Evolutionary conservation across 441 rosid genomes (phyloP).

Genomic region (Bocquillonia castaneifolia): DNA sequence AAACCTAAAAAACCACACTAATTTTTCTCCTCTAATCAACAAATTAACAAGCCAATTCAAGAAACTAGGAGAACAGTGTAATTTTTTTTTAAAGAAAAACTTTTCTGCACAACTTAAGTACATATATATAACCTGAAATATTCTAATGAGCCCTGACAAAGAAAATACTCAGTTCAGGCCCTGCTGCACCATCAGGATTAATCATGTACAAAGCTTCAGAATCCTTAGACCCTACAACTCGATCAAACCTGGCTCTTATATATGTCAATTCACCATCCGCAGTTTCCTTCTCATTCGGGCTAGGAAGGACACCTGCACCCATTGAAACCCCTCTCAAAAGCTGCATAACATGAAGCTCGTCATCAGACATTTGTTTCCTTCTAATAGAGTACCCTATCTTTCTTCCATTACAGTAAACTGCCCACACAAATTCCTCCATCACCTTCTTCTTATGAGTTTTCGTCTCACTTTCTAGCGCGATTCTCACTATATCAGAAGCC

Average conservation of each 20-base stretch:
- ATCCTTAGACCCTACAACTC: conserved; percentile 80
- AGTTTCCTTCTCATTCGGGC: conserved; percentile 44
- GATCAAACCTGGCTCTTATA: conserved; percentile 80
- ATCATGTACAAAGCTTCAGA: conserved; percentile 88
- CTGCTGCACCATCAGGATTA: conserved; percentile 80
- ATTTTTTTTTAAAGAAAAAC: neutral
- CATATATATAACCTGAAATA: neutral
- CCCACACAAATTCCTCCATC: conserved; percentile 86
- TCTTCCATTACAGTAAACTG: conserved; percentile 77
- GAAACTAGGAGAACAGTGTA: neutral
- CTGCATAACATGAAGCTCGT: conserved; percentile 78
- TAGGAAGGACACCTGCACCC: conserved; percentile 92
- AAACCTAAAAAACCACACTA: conserved; percentile 5
- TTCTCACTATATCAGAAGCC: conserved; percentile 78
- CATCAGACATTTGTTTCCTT: conserved; percentile 77
- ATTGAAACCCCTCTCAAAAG: conserved; percentile 77
- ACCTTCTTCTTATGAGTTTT: conserved; percentile 66
- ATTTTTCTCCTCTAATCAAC: neutral
- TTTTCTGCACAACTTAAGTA: neutral
- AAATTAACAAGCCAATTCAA: neutral
- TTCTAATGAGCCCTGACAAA: conserved; percentile 59
- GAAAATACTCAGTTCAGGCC: conserved; percentile 83
- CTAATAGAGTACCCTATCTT: conserved; percentile 76
- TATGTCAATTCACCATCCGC: conserved; percentile 77
- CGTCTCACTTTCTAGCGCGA: conserved; percentile 85